Evolutionary conservation across 108 stramenopile genomes (phyloP), one percentile per base, ranked within the genome.

Genomic region (Epipyxis sp.): DNA sequence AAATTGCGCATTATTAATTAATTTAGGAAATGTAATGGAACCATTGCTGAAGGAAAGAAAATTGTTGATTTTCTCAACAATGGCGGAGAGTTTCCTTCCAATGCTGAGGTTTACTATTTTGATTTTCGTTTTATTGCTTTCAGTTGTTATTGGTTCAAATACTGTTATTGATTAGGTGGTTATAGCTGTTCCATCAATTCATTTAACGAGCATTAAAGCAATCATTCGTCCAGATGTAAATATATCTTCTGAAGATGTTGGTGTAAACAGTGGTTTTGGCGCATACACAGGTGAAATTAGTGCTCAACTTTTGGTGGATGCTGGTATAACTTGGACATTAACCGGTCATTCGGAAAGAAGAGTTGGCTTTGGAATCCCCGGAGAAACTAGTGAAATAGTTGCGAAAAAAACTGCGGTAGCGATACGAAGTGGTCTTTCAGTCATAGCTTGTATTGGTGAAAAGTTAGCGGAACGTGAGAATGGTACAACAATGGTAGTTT

Each of bases 361-460:
- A 37, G 77, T 45, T 35, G 86, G 95, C 69, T 97, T 92, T 83
- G 92, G 92, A 37, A 91, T 35, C 90, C 93, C 77, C 90, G 94
- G 86, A 29, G 98, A 99, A 86, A 86, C 94, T 40, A 87, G 77
- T 30, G 93, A 90, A 1, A 82, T 97, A 16, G 95, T 97, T 40
- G 97, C 95, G 40, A 84, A 87, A 58, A 99, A 99, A 87, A 86
- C 88, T 3, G 71, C 71, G 10, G 46, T 42, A 27, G 71, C 50
- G 16, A 29, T 50, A 59, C 57, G 76, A 30, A 30, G 39, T 50
- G 96, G 94, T 77, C 77, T 97, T 42, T 85, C 80, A 54, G 95
- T 94, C 59, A 95, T 99, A 76, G 96, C 94, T 42, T 99, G 98
- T 92, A 97, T 97, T 79, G 98, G 98, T 32, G 98, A 99, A 86